Percentiles rank a stretch among this genome's conserved stretches.
phyloP scores from a whole-genome alignment of 1,284 basidiomycete genomes.

The Rhodofomes roseus region DNA sequence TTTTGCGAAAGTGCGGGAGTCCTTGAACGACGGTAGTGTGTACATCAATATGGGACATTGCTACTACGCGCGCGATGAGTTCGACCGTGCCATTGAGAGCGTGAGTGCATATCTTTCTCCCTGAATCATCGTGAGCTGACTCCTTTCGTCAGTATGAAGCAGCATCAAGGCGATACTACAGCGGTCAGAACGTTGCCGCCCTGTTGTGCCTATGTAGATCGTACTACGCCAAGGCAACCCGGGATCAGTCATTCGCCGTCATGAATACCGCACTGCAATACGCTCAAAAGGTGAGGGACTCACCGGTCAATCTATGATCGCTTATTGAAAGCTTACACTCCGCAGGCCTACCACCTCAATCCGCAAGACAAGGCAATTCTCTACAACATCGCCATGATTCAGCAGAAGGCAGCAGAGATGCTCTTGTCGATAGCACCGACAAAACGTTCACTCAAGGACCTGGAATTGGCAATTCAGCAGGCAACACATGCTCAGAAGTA shows the following conservation, averaged over 20 bases:
- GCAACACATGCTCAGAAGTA: conserved; percentile 88
- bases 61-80: conserved; percentile 87
- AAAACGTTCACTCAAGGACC: conserved; percentile 77
- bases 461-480: conserved; percentile 74
- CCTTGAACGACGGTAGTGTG: conserved; percentile 79
- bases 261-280: conserved; percentile 81
- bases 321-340: neutral
- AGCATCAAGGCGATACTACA: conserved; percentile 72
- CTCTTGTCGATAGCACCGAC: conserved; percentile 69
- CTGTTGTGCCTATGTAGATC: conserved; percentile 84
- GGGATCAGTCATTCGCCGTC: conserved; percentile 76
- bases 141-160: conserved; percentile 73
- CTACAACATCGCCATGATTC: conserved; percentile 96
- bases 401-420: conserved; percentile 91
- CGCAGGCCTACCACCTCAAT: conserved; percentile 74
- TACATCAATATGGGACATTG: conserved; percentile 96
- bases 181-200: conserved; percentile 66
- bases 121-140: neutral
- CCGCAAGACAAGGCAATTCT: conserved; percentile 84
- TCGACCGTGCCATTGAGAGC: conserved; percentile 90
- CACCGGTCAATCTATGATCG: too few species aligned
- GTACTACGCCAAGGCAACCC: conserved; percentile 89
- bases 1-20: conserved; percentile 87
- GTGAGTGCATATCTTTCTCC: conserved; percentile 48
- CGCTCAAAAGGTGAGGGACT: conserved; percentile 63